Evolutionary conservation across 768 basidiomycete genomes (phyloP).

Genomic region (Fomitopsis serialis): DNA sequence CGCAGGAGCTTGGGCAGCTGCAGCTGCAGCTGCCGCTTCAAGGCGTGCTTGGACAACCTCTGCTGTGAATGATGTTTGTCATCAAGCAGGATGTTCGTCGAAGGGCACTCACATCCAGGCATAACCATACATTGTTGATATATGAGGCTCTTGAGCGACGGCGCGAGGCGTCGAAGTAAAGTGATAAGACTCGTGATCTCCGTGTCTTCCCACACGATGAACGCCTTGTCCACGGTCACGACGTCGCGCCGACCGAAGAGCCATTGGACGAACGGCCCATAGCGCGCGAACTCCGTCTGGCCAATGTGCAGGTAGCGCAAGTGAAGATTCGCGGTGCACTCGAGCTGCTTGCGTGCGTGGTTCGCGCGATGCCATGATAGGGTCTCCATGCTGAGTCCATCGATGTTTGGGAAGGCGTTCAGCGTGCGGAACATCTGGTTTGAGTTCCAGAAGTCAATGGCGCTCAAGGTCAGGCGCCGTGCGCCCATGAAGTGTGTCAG

Average conservation of each 20-base stretch:
- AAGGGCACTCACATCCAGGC: neutral
- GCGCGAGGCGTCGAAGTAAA: neutral
- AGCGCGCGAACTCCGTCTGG: neutral
- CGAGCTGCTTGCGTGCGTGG: neutral
- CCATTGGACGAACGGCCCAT: neutral
- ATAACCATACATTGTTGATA: neutral
- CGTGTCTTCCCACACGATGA: conserved; percentile 1
- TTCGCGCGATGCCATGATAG: neutral
- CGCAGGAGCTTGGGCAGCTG: too few species aligned
- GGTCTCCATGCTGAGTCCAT: conserved; percentile 1
- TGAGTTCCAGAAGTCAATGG: conserved; percentile 10
- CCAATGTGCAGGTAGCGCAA: conserved; percentile 1
- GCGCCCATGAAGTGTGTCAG: neutral
- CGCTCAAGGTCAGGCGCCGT: neutral
- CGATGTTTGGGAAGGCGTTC: conserved; percentile 6
- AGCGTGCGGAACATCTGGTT: conserved; percentile 9
- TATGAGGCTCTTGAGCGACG: neutral
- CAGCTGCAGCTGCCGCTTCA: neutral
- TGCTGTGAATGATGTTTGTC: neutral
- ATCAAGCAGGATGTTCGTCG: neutral
- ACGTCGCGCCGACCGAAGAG: neutral
- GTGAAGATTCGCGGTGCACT: neutral
- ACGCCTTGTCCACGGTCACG: neutral
- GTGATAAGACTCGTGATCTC: neutral
- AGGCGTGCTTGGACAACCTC: neutral